These are phyloP conservation scores for Diaporthe sp. DNA, from an alignment of 2,329 filamentous ascomycete genomes.

Conservation along the genomic window DNA sequence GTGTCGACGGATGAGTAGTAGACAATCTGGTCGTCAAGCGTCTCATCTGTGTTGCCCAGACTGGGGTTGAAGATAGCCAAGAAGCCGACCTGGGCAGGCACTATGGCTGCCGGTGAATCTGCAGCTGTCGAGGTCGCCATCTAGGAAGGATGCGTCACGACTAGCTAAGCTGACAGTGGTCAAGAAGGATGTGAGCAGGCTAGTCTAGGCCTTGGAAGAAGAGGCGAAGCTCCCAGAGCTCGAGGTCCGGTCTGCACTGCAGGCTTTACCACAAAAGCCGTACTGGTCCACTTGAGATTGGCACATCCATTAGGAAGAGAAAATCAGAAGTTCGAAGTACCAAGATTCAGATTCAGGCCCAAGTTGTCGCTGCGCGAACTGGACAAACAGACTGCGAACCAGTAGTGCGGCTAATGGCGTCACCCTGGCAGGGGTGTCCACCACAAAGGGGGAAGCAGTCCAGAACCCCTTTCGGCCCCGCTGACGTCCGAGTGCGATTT, in stretches of 20 bases:
- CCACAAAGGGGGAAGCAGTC: neutral
- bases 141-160: neutral
- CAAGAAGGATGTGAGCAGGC: neutral
- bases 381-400: neutral
- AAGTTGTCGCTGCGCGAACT: neutral
- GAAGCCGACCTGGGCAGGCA: conserved; percentile 89
- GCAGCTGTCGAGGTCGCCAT: conserved; percentile 21
- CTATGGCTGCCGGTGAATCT: conserved; percentile 50
- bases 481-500: neutral
- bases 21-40: conserved; percentile 84
- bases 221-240: conserved; percentile 6
- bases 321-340: neutral
- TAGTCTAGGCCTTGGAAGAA: neutral
- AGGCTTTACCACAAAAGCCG: conserved; percentile 17
- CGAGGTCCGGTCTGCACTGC: conserved; percentile 18
- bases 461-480: conserved; percentile 11
- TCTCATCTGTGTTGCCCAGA: conserved; percentile 71
- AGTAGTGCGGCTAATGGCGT: conserved; percentile 28
- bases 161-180: neutral
- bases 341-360: neutral
- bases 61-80: conserved; percentile 96
- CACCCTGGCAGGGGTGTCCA: conserved; percentile 11
- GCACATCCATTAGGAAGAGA: neutral
- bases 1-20: conserved; percentile 83
- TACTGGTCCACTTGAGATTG: neutral